phyloP scores from a whole-genome alignment of 2,329 filamentous ascomycete species.

The Fusarium coicis region DNA sequence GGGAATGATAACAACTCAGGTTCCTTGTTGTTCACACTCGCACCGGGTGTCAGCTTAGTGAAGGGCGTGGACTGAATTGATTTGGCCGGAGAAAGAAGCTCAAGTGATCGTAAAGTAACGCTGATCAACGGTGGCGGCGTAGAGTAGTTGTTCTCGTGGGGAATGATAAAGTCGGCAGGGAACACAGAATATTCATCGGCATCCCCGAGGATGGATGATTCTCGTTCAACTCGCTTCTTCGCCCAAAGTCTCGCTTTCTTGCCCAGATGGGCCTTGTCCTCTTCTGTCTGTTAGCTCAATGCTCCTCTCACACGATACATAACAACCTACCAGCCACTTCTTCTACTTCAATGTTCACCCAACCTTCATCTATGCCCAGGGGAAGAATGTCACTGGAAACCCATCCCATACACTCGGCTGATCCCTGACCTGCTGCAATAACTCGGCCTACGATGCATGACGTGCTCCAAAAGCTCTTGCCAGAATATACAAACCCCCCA shows the following conservation, averaged over 20 bases:
- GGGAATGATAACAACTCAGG: constrained; percentile 51
- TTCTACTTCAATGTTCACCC: constrained; percentile 68
- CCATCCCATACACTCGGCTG: constrained; percentile 76
- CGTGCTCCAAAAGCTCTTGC: constrained; percentile 76
- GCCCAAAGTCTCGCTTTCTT: constrained; percentile 70
- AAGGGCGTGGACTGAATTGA: constrained; percentile 59
- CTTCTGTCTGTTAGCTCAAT: constrained; percentile 48
- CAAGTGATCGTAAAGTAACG: constrained; percentile 62
- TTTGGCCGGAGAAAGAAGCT: constrained; percentile 58
- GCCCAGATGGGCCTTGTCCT: constrained; percentile 60
- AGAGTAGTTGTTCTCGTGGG: constrained; percentile 64
- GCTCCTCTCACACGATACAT: background rate
- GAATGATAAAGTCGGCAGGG: constrained; percentile 71
- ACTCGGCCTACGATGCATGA: constrained; percentile 73
- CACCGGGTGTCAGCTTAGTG: constrained; percentile 42
- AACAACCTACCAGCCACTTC: constrained; percentile 60
- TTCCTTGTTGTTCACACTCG: constrained; percentile 33
- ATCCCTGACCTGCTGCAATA: constrained; percentile 69
- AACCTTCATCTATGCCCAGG: constrained; percentile 62
- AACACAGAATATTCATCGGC: constrained; percentile 64
- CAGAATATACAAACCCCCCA: constrained; percentile 71
- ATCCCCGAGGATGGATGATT: constrained; percentile 70
- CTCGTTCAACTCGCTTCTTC: constrained; percentile 67
- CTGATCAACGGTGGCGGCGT: constrained; percentile 59
- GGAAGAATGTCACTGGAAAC: constrained; percentile 70